These are phyloP conservation scores for Malus sieversii DNA, from an alignment of 306 rosid species.

Conservation along the genomic window DNA sequence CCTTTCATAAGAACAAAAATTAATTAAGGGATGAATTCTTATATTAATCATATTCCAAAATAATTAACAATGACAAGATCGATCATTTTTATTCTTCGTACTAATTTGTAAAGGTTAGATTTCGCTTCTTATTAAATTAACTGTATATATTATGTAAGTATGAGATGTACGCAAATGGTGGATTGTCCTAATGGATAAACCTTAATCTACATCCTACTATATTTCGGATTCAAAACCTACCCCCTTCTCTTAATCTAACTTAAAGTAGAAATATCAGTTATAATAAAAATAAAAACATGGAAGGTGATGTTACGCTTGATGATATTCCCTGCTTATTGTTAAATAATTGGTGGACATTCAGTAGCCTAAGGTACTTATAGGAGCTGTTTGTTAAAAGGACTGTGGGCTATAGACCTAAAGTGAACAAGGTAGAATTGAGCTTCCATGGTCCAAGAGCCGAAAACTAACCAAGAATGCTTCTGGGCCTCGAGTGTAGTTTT, in stretches of 20 bases:
- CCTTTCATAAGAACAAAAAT: constrained; percentile 20
- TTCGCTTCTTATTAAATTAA: background rate
- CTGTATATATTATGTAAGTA: background rate
- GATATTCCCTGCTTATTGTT: background rate
- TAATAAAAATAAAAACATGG: background rate
- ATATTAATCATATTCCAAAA: constrained; percentile 3
- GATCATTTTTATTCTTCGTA: constrained; percentile 2
- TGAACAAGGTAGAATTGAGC: too few species aligned
- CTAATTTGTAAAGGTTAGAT: background rate
- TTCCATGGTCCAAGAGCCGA: background rate
- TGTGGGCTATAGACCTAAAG: background rate
- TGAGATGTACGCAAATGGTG: background rate
- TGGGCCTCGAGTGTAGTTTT: background rate
- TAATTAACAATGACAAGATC: constrained; percentile 1
- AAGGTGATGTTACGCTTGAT: background rate
- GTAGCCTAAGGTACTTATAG: background rate
- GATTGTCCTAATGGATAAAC: background rate
- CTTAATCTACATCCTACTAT: background rate
- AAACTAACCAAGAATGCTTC: background rate
- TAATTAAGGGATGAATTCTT: constrained; percentile 1
- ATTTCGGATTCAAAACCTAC: background rate
- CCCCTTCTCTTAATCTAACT: background rate
- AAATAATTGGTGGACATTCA: background rate
- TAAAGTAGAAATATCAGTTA: background rate
- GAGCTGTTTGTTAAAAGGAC: background rate